phyloP scores from a whole-genome alignment of 192 early-diverging fungal genomes.

The Backusella australiensis region DNA sequence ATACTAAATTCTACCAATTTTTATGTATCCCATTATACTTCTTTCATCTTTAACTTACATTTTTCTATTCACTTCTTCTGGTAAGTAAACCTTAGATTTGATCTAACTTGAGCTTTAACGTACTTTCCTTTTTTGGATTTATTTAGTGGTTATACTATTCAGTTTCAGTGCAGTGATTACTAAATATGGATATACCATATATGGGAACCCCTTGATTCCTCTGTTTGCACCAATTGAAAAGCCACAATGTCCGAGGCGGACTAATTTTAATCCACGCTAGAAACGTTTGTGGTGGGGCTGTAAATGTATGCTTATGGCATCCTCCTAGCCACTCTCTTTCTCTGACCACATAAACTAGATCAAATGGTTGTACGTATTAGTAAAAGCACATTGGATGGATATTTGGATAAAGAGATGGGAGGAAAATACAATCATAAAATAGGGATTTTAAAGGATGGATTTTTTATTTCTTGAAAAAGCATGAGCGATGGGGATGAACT shows the following conservation, averaged over 20 bases:
- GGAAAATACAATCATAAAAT: not conserved
- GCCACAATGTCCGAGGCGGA: slow-evolving; percentile 4
- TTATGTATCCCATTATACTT: too few relatives aligned
- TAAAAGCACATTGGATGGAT: slow-evolving; percentile 6
- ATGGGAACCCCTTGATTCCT: not conserved
- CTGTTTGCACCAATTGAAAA: not conserved
- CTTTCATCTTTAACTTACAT: too few relatives aligned
- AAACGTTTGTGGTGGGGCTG: not conserved
- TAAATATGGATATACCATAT: not conserved
- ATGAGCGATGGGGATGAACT: not conserved
- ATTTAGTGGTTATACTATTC: too few relatives aligned
- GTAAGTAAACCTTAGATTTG: too few relatives aligned
- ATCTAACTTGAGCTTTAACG: too few relatives aligned
- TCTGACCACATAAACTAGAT: slow-evolving; percentile 15
- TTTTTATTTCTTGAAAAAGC: not conserved
- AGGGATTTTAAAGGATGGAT: slow-evolving; percentile 15
- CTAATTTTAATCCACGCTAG: not conserved
- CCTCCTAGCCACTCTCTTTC: slow-evolving; percentile 2
- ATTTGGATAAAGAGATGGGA: not conserved
- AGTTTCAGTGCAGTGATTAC: not conserved
- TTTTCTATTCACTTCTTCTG: too few relatives aligned
- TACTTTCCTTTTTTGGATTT: too few relatives aligned
- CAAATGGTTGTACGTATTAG: slow-evolving; percentile 22
- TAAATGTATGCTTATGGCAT: not conserved
- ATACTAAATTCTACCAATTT: too few relatives aligned